These are phyloP conservation scores for Fraxinus cuspidata DNA, from an alignment of 257 asterid species.

Conservation along the genomic window DNA sequence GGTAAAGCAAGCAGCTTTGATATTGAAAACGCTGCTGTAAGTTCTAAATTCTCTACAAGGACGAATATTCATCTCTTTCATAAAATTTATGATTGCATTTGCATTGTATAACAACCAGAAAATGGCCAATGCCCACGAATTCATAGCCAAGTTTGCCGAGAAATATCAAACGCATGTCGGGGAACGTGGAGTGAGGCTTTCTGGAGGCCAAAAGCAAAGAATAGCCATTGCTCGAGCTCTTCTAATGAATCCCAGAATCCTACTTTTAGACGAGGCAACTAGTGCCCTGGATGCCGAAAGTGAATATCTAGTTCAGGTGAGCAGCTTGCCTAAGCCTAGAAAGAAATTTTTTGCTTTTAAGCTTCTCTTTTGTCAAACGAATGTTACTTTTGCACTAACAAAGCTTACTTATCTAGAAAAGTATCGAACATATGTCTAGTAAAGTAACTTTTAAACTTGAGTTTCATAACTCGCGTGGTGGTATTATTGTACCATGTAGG, in stretches of 20 bases:
- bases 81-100: conserved; percentile 9
- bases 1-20: conserved; percentile 67
- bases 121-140: conserved; percentile 88
- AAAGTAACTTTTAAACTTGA: not conserved
- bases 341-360: too few relatives aligned
- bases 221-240: conserved; percentile 87
- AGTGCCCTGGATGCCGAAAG: conserved; percentile 90
- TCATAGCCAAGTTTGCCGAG: conserved; percentile 60
- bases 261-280: conserved; percentile 83
- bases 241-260: conserved; percentile 70
- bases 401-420: too few relatives aligned
- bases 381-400: not conserved
- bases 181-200: conserved; percentile 82
- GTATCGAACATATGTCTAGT: not conserved
- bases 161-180: conserved; percentile 71
- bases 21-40: conserved; percentile 80
- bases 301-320: conserved; percentile 78
- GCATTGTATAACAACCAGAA: conserved; percentile 44
- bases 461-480: not conserved
- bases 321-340: not conserved
- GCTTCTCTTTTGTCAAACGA: too few relatives aligned
- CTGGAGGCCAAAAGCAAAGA: conserved; percentile 92
- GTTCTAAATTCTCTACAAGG: conserved; percentile 22
- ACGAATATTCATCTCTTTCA: not conserved
- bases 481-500: conserved; percentile 34